These are phyloP conservation scores for Syzygium aromaticum DNA, from an alignment of 345 rosid species.

Conservation along the genomic window DNA sequence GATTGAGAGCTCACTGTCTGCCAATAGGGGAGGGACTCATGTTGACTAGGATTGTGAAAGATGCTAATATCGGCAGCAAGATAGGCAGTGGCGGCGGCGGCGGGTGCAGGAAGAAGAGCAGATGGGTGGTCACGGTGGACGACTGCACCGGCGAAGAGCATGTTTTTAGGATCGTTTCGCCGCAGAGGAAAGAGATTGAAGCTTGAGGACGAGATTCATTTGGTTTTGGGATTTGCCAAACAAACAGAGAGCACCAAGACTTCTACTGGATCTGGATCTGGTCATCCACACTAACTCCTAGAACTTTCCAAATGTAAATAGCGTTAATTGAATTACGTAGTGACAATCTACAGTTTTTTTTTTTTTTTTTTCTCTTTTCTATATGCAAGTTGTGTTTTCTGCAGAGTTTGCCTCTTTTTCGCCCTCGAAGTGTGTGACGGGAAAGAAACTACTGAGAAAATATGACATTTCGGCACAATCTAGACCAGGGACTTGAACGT, in stretches of 20 bases:
- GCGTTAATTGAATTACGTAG: neutral
- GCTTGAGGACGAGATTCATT: neutral
- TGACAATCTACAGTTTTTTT: neutral
- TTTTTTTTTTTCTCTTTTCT: neutral
- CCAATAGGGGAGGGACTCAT: constrained; percentile 47
- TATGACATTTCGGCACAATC: neutral
- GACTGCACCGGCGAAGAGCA: constrained; percentile 48
- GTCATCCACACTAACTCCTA: neutral
- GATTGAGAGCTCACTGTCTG: constrained; percentile 19
- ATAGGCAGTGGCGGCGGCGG: neutral
- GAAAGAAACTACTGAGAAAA: neutral
- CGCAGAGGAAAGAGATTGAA: constrained; percentile 1
- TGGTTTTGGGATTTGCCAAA: neutral
- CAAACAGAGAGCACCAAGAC: neutral
- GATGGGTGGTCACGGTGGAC: constrained; percentile 40
- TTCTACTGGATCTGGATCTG: neutral
- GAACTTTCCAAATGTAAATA: neutral
- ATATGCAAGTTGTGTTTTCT: neutral
- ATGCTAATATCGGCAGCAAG: neutral
- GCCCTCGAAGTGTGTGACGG: neutral
- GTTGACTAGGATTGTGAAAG: constrained; percentile 10
- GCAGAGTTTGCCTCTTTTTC: neutral
- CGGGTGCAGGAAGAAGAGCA: constrained; percentile 14
- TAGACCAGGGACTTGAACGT: neutral
- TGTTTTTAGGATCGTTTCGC: constrained; percentile 28